Conservation (phyloP, 2,329 filamentous ascomycete genomes). For the Byssochlamys sp. region DNA sequence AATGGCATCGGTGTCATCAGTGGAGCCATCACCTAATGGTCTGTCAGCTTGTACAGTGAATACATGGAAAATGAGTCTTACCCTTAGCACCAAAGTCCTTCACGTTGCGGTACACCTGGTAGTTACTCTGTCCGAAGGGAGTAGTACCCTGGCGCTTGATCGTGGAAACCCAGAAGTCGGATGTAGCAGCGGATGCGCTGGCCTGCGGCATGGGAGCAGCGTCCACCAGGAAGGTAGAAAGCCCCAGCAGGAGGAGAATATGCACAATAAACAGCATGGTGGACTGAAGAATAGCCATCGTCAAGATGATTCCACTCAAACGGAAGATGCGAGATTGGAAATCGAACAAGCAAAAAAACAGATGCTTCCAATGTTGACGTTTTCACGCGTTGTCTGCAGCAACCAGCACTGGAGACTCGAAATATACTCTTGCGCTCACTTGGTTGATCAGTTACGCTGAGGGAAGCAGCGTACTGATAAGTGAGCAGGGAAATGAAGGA, state of each 20-base stretch:
- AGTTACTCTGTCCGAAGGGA: slow-evolving; percentile 52
- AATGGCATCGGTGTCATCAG: slow-evolving; percentile 82
- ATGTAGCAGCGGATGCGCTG: slow-evolving; percentile 14
- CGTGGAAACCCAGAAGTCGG: slow-evolving; percentile 61
- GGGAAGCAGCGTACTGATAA: background rate
- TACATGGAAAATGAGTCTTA: slow-evolving; percentile 34
- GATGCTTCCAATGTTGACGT: background rate
- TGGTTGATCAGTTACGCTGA: background rate
- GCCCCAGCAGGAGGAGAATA: slow-evolving; percentile 23
- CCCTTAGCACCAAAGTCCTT: slow-evolving; percentile 65
- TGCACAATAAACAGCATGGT: slow-evolving; percentile 14
- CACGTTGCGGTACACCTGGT: slow-evolving; percentile 69
- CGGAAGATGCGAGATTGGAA: background rate
- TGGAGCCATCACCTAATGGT: slow-evolving; percentile 49
- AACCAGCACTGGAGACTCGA: background rate
- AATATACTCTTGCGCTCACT: background rate
- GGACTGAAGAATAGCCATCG: background rate
- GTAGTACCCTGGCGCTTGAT: slow-evolving; percentile 61
- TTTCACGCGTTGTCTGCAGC: background rate
- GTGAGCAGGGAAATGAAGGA: background rate
- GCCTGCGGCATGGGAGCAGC: slow-evolving; percentile 22
- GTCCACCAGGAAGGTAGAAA: slow-evolving; percentile 17
- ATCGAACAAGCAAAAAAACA: background rate
- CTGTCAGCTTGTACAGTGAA: slow-evolving; percentile 8
- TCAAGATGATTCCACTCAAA: background rate